Conservation (phyloP, 768 basidiomycete species). For the Tricholoma terreum region DNA sequence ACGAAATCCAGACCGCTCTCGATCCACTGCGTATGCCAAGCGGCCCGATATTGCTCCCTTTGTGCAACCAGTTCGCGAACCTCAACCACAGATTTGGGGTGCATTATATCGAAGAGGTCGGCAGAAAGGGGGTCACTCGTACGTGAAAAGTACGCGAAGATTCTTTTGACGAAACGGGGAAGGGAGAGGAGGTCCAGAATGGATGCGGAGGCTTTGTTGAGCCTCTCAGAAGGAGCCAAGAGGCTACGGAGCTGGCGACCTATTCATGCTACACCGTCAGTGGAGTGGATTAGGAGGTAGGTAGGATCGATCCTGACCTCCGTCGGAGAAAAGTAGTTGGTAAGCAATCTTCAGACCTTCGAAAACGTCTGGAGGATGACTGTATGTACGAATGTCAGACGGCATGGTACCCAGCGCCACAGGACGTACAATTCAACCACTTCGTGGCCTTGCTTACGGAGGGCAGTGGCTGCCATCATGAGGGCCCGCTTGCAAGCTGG, state of each 20-base stretch:
- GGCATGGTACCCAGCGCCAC: not conserved
- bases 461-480: constrained; percentile 45
- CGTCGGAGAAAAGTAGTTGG: constrained; percentile 55
- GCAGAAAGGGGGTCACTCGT: constrained; percentile 36
- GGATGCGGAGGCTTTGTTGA: constrained; percentile 27
- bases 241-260: constrained; percentile 41
- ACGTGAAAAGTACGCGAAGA: constrained; percentile 40
- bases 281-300: constrained; percentile 1
- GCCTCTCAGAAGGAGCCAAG: constrained; percentile 33
- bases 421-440: constrained; percentile 56
- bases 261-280: constrained; percentile 19
- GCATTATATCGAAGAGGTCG: constrained; percentile 36
- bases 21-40: constrained; percentile 46
- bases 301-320: constrained; percentile 35
- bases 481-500: constrained; percentile 64
- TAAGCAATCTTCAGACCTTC: constrained; percentile 51
- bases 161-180: constrained; percentile 40
- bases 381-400: constrained; percentile 8
- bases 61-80: constrained; percentile 46
- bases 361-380: constrained; percentile 44
- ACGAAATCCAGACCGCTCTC: constrained; percentile 59
- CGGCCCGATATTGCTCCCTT: constrained; percentile 41
- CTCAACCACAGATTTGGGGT: constrained; percentile 47
- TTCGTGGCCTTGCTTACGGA: constrained; percentile 60
- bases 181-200: constrained; percentile 33